Conservation (phyloP, 768 basidiomycete species). For the Boletus reticuloceps region DNA sequence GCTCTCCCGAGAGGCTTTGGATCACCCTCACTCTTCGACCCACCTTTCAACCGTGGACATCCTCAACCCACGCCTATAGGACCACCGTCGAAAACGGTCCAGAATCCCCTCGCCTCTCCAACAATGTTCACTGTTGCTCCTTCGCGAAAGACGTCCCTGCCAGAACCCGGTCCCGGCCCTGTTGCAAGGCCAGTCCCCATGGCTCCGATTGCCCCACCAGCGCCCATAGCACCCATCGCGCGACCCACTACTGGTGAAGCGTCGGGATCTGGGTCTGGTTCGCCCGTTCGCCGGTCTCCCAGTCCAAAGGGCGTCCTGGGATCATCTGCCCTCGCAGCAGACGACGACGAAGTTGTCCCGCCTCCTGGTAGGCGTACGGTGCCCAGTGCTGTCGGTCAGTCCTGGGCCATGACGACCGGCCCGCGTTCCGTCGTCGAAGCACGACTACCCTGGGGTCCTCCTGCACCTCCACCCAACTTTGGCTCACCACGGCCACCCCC, state of each 20-base stretch:
- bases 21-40: constrained; percentile 51
- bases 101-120: constrained; percentile 37
- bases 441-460: constrained; percentile 47
- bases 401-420: constrained; percentile 47
- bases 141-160: constrained; percentile 45
- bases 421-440: constrained; percentile 42
- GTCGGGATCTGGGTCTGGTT: constrained; percentile 58
- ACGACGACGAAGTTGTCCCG: constrained; percentile 76
- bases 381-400: constrained; percentile 41
- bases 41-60: constrained; percentile 41
- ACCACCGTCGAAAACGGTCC: constrained; percentile 42
- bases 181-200: constrained; percentile 47
- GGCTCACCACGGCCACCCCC: constrained; percentile 34
- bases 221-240: constrained; percentile 72
- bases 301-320: constrained; percentile 69
- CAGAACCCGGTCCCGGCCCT: constrained; percentile 51
- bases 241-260: constrained; percentile 37
- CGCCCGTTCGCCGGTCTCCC: constrained; percentile 49
- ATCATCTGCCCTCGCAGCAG: constrained; percentile 73
- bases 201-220: constrained; percentile 38
- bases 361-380: constrained; percentile 44
- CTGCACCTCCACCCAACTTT: constrained; percentile 35
- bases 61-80: constrained; percentile 53
- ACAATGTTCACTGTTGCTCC: constrained; percentile 46
- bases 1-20: constrained; percentile 54